Base-by-base conservation (phyloP, 2,329 filamentous ascomycete species). In the Pezicula radicicola region DNA sequence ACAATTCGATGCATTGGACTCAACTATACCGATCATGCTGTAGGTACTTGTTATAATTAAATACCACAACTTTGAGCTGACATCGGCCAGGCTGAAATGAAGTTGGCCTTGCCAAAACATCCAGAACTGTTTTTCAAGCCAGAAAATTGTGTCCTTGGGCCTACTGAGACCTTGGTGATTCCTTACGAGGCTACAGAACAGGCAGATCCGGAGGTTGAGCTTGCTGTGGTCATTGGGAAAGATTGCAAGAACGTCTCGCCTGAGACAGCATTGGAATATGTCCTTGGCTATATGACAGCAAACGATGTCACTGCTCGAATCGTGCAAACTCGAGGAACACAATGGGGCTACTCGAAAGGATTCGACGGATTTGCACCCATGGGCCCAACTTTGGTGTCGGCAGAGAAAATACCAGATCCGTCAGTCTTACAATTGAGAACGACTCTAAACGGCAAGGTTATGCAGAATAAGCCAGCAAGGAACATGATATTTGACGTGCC, bases 241-340 rank as follows among this genome's bases (percentile, higher is more conserved):
- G 48, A 51, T 18, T 68, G 66, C 25, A 73, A 72, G 59, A 80
- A 85, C 56, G 79, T 84, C 9, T 69, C 73, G 43, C 79, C 83
- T 57, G 72, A 70, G 0, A 75, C 84, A 27, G 81, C 81, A 5
- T 63, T 81, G 47, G 73, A 78, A 56, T 83, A 85, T 59, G 74
- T 87, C 4, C 75, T 87, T 2, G 83, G 84, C 27, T 87, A 87
- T 63, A 83, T 81, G 0, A 75, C 76, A 19, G 75, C 76, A 60
- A 87, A 87, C 67, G 83, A 87, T 61, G 76, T 87, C 6, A 84
- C 81, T 2, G 80, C 77, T 54, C 76, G 82, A 4, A 76, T 78
- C 47, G 73, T 72, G 49, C 82, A 85, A 68, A 72, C 77, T 58
- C 70, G 72, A 19, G 74, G 78, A 63, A 72, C 70, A 46, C 80